phyloP scores from a whole-genome alignment of 2,329 filamentous ascomycete genomes.

The Aureobasidium sp. region DNA sequence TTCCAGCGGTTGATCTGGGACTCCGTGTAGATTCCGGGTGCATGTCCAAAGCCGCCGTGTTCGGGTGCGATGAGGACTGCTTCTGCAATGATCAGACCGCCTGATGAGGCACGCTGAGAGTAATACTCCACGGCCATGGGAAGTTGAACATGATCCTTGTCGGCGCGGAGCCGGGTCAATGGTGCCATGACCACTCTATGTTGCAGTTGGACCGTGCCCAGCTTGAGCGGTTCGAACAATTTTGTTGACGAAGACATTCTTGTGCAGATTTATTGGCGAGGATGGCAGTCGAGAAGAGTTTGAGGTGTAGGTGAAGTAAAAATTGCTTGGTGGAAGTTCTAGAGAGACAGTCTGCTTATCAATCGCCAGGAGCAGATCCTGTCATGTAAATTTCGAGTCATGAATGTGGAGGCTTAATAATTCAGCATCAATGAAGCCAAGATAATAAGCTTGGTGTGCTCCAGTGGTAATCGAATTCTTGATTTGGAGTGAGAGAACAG shows the following conservation, averaged over 20 bases:
- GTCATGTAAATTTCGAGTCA: not conserved
- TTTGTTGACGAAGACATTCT: constrained; percentile 16
- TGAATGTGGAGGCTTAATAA: not conserved
- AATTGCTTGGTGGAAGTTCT: not conserved
- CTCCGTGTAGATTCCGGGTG: constrained; percentile 51
- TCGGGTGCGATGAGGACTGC: constrained; percentile 45
- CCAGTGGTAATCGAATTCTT: too few species aligned
- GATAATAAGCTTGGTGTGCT: not conserved
- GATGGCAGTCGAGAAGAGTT: not conserved
- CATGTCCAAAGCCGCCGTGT: constrained; percentile 43
- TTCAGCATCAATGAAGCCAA: not conserved
- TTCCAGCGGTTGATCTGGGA: constrained; percentile 56
- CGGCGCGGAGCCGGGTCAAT: constrained; percentile 44
- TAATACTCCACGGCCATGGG: constrained; percentile 17
- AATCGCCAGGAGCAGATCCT: not conserved
- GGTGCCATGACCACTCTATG: constrained; percentile 51
- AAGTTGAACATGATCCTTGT: constrained; percentile 42
- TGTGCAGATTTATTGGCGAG: not conserved
- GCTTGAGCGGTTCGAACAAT: constrained; percentile 37
- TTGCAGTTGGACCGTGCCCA: constrained; percentile 37
- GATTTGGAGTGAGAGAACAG: too few species aligned
- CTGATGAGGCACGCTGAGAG: constrained; percentile 30
- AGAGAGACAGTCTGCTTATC: not conserved
- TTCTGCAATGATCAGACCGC: constrained; percentile 54
- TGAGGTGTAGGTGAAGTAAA: not conserved